Evolutionary conservation across 495 filamentous ascomycete genomes (phyloP).

Genomic region (Tuber calosporum): DNA sequence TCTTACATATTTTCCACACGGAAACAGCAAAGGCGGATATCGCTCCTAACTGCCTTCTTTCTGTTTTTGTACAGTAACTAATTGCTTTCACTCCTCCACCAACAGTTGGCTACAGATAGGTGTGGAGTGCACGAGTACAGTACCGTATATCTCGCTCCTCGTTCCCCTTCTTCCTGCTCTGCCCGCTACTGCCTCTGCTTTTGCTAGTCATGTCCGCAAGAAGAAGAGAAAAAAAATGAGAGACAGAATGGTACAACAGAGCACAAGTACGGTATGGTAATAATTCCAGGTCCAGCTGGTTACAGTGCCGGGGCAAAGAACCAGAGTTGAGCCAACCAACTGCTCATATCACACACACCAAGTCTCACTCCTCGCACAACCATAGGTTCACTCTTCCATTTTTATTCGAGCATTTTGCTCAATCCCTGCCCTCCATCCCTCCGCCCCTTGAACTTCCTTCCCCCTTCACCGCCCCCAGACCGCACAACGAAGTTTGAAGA

Average conservation of each 20-base stretch:
- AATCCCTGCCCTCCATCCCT: neutral
- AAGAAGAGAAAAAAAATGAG: neutral
- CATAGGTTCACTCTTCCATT: neutral
- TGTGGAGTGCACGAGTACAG: too few relatives aligned
- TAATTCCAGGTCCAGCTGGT: neutral
- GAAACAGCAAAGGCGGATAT: conserved; percentile 1
- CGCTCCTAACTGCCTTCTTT: neutral
- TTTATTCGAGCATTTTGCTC: neutral
- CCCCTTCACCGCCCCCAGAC: neutral
- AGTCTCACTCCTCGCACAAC: conserved; percentile 21
- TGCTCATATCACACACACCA: conserved; percentile 10
- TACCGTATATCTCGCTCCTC: neutral
- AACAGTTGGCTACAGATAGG: neutral
- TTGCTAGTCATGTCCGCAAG: neutral
- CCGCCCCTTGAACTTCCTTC: neutral
- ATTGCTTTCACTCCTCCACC: neutral
- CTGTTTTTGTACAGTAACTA: conserved; percentile 2
- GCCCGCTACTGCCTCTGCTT: conserved; percentile 1
- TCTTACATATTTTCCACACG: conserved; percentile 1
- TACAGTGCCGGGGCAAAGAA: neutral
- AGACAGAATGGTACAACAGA: neutral
- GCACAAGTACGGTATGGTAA: neutral
- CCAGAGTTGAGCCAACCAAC: neutral
- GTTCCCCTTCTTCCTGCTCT: neutral
- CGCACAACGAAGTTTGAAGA: neutral